phyloP scores from a whole-genome alignment of 768 basidiomycete species.

The Leucocoprinus leucothites region DNA sequence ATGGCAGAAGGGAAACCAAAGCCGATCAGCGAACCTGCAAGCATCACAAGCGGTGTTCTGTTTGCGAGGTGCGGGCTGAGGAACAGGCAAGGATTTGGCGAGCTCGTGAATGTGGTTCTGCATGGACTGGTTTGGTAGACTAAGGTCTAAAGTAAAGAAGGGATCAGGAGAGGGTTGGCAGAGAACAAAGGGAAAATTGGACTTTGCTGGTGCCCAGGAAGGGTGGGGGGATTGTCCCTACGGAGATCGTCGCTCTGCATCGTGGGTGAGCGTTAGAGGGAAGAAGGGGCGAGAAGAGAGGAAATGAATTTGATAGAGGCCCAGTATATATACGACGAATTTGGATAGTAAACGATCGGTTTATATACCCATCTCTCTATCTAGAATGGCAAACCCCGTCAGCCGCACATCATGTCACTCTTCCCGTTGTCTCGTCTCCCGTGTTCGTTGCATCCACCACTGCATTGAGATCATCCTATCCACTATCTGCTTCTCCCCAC shows the following conservation, averaged over 20 bases:
- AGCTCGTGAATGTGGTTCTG: conserved; percentile 84
- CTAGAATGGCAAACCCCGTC: conserved; percentile 8
- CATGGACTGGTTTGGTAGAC: conserved; percentile 60
- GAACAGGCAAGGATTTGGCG: conserved; percentile 77
- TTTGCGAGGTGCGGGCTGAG: conserved; percentile 82
- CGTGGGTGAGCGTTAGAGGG: conserved; percentile 18
- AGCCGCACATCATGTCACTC: conserved; percentile 6
- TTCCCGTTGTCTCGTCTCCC: not conserved
- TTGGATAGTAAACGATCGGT: conserved; percentile 10
- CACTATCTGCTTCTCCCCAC: not conserved
- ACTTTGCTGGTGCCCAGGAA: conserved; percentile 33
- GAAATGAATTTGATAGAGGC: conserved; percentile 23
- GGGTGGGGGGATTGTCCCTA: conserved; percentile 19
- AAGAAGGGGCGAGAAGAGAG: conserved; percentile 18
- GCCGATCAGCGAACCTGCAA: conserved; percentile 57
- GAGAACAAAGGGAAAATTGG: conserved; percentile 15
- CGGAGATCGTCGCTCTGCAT: conserved; percentile 35
- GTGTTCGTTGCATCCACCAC: not conserved
- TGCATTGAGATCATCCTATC: not conserved
- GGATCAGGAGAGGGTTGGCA: conserved; percentile 13
- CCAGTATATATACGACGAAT: conserved; percentile 26
- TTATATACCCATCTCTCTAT: conserved; percentile 7
- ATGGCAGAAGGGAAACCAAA: conserved; percentile 8
- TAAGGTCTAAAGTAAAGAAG: conserved; percentile 42
- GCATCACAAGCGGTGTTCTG: conserved; percentile 95